These are phyloP conservation scores for Botrytis deweyae DNA, from an alignment of 2,329 filamentous ascomycete genomes.

Conservation along the genomic window DNA sequence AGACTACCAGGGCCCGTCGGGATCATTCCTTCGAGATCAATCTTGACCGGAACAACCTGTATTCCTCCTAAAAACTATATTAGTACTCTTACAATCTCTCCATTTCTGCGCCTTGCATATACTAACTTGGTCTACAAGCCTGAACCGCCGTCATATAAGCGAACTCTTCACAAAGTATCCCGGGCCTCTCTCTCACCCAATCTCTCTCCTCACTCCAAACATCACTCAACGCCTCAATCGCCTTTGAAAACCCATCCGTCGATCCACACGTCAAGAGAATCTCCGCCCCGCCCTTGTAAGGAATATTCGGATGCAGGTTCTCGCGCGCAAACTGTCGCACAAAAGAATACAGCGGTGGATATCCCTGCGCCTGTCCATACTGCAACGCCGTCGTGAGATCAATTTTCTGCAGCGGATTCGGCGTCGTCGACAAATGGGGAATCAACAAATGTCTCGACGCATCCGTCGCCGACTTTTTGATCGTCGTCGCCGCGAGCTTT, in stretches of 20 bases:
- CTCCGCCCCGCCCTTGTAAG: slow-evolving; percentile 74
- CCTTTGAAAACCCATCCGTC: slow-evolving; percentile 83
- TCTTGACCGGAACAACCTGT: slow-evolving; percentile 69
- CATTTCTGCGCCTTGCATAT: not conserved
- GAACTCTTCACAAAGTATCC: slow-evolving; percentile 75
- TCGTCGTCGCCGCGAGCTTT: slow-evolving; percentile 40
- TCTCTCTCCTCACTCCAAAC: slow-evolving; percentile 70
- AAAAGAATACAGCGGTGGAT: slow-evolving; percentile 75
- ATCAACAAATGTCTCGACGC: slow-evolving; percentile 58
- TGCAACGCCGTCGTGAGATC: slow-evolving; percentile 81
- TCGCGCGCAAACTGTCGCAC: slow-evolving; percentile 75
- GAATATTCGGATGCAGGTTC: slow-evolving; percentile 76
- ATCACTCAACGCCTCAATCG: slow-evolving; percentile 72
- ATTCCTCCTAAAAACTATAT: slow-evolving; percentile 43
- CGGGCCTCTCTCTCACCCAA: slow-evolving; percentile 68
- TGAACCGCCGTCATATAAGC: slow-evolving; percentile 76
- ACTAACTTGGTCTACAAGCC: slow-evolving; percentile 53
- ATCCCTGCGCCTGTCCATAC: slow-evolving; percentile 81
- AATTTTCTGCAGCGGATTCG: slow-evolving; percentile 66
- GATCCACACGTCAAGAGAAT: slow-evolving; percentile 77
- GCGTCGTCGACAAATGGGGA: slow-evolving; percentile 62
- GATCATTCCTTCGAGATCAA: slow-evolving; percentile 80
- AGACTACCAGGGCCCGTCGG: slow-evolving; percentile 71
- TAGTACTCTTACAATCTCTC: not conserved
- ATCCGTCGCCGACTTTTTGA: slow-evolving; percentile 32